A percentile compares a stretch with the other conserved stretches of the same genome.
These are phyloP conservation scores for Candida ortonii DNA, from an alignment of 805 yeast species.

Conservation along the genomic window DNA sequence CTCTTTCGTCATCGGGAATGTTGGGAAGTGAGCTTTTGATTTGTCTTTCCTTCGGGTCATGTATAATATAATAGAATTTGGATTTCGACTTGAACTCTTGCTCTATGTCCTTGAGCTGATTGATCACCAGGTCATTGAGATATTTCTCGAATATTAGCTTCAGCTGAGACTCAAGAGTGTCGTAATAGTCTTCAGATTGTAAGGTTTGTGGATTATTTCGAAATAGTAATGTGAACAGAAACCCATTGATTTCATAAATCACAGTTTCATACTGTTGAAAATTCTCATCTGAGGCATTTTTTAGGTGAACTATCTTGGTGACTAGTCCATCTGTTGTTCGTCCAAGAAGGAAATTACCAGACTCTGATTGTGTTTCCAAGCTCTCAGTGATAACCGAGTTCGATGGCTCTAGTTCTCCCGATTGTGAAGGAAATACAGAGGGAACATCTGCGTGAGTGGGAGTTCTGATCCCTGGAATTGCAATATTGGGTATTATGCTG, in stretches of 20 bases:
- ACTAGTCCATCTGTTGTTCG: conserved; percentile 20
- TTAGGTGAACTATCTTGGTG: conserved; percentile 15
- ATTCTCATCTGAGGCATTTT: conserved; percentile 2
- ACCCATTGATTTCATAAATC: conserved; percentile 32
- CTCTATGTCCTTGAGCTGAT: conserved; percentile 25
- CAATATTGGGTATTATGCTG: conserved; percentile 9
- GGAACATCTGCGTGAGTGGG: too few species aligned
- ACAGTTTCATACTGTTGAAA: conserved; percentile 18
- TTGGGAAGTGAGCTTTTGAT: conserved; percentile 29
- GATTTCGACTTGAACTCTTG: conserved; percentile 13
- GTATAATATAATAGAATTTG: conserved; percentile 25
- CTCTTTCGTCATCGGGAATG: conserved; percentile 27
- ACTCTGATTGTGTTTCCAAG: conserved; percentile 9
- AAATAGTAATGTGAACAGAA: conserved; percentile 25
- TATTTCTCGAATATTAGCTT: conserved; percentile 22
- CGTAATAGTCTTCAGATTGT: conserved; percentile 8
- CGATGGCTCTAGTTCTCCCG: conserved; percentile 1
- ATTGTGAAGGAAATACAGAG: conserved; percentile 14
- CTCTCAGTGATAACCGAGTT: conserved; percentile 9
- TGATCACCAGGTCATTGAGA: conserved; percentile 27
- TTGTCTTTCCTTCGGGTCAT: conserved; percentile 16
- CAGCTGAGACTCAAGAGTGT: conserved; percentile 15
- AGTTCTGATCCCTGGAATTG: too few species aligned
- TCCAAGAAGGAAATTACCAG: conserved; percentile 29
- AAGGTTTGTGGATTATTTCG: conserved; percentile 5